Percentiles rank a stretch among this genome's conserved stretches.
These are phyloP conservation scores for Neurospora sp. DNA, from an alignment of 495 filamentous ascomycete species.

Conservation along the genomic window DNA sequence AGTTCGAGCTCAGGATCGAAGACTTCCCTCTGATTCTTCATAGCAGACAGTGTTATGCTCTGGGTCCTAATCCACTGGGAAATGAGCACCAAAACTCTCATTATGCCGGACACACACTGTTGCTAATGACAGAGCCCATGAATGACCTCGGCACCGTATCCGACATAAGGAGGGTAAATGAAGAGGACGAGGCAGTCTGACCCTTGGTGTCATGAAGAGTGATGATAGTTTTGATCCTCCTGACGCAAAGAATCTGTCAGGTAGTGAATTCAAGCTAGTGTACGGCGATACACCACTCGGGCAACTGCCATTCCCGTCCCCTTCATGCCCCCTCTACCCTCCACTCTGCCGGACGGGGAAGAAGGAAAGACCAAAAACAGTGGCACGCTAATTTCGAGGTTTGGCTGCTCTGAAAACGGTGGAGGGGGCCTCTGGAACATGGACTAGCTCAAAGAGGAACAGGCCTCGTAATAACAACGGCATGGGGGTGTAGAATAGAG, in stretches of 20 bases:
- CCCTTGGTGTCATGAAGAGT: not conserved
- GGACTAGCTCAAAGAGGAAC: conserved; percentile 10
- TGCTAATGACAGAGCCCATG: not conserved
- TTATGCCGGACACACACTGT: not conserved
- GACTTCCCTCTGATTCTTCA: conserved; percentile 4
- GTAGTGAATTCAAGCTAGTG: not conserved
- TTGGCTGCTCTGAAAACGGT: not conserved
- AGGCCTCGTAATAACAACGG: conserved; percentile 6
- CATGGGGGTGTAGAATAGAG: conserved; percentile 10
- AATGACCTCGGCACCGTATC: not conserved
- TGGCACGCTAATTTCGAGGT: not conserved
- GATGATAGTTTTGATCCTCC: not conserved
- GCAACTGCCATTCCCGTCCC: not conserved
- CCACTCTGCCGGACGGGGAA: conserved; percentile 14
- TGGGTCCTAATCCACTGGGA: conserved; percentile 1
- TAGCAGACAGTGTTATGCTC: conserved; percentile 14
- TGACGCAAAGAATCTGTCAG: not conserved
- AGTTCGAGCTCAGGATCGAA: not conserved
- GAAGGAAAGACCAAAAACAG: conserved; percentile 4
- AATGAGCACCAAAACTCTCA: not conserved
- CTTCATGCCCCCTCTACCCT: not conserved
- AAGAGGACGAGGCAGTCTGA: not conserved
- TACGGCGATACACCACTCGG: not conserved
- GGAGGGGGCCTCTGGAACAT: not conserved
- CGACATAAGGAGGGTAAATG: not conserved